Evolutionary conservation across 2,329 filamentous ascomycete genomes (phyloP), one percentile per base, ranked within the genome.

Genomic region (Blastomyces percursus): DNA sequence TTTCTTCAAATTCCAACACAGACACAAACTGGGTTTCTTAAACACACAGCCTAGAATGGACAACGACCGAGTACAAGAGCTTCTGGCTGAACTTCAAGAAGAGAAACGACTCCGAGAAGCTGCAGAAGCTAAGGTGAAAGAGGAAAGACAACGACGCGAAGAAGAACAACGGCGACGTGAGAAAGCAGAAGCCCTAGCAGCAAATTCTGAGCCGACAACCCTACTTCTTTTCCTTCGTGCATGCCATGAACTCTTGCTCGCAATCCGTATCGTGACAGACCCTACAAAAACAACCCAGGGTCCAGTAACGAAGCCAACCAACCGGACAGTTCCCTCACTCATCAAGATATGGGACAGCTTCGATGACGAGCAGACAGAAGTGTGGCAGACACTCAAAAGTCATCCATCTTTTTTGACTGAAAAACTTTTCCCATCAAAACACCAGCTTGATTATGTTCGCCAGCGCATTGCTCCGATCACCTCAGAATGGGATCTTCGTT

Each of bases 401-500:
- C 8, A 64, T 51, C 42, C 60, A 11, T 62, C 57, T 9, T 65
- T 66, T 60, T 14, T 61, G 21, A 55, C 60, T 6, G 21, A 44
- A 51, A 59, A 50, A 21, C 58, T 62, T 9, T 66, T 66, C 56
- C 30, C 64, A n/a, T 63, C 60, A 24, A n/a, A 51, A 44, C 57
- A 64, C 38, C 63, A 66, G 51, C 46, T 64, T 24, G 62, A 64
- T 8, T 64, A 65, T 63, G 42, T 66, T 30, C 42, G 35, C 42
- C 54, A 59, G 24, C n/a, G 24, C 21, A 69, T 76, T 44, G 44
- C 42, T 0, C 73, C 71, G 1, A 74, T 78, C 54, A 73, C 70
- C 46, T 74, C 73, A 50, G 72, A 78, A 67, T 62, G 63, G 51
- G 68, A 69, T 30, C 73, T 79, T 35, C 71, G 70, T 50, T 48